A percentile compares a stretch with the other conserved stretches of the same genome.
phyloP scores from a whole-genome alignment of 2,329 filamentous ascomycete genomes.

The Drechslerella coelobrocha region DNA sequence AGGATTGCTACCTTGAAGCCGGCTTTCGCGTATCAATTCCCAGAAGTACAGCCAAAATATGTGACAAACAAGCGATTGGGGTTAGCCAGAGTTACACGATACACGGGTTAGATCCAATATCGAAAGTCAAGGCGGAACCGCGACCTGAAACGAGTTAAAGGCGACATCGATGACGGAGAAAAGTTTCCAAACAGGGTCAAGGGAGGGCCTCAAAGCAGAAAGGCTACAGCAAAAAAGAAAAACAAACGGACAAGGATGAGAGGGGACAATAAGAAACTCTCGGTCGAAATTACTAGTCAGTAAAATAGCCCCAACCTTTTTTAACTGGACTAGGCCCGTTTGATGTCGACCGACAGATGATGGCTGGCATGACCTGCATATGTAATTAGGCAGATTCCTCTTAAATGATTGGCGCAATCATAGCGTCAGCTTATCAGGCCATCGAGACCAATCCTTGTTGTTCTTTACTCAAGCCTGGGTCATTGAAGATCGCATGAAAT shows the following conservation, averaged over 20 bases:
- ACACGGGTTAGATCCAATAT: constrained; percentile 43
- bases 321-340: constrained; percentile 31
- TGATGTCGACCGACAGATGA: constrained; percentile 37
- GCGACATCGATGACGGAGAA: constrained; percentile 43
- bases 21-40: neutral
- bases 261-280: neutral
- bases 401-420: constrained; percentile 50
- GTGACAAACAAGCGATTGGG: constrained; percentile 6
- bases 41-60: constrained; percentile 7
- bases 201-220: constrained; percentile 25
- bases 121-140: constrained; percentile 49
- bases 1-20: neutral
- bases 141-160: constrained; percentile 49
- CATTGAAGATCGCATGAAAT: no score
- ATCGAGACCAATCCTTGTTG: constrained; percentile 1
- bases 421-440: constrained; percentile 46
- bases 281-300: constrained; percentile 2
- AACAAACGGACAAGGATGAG: neutral
- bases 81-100: constrained; percentile 37
- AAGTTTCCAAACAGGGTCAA: constrained; percentile 47
- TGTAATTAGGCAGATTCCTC: constrained; percentile 51
- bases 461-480: neutral
- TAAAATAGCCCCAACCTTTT: neutral
- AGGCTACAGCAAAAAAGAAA: constrained; percentile 9
- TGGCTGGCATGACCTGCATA: constrained; percentile 50